Evolutionary conservation across 2,329 filamentous ascomycete species (phyloP), one percentile per base, ranked within the genome.

Genomic region (Sphaceloma murrayae): DNA sequence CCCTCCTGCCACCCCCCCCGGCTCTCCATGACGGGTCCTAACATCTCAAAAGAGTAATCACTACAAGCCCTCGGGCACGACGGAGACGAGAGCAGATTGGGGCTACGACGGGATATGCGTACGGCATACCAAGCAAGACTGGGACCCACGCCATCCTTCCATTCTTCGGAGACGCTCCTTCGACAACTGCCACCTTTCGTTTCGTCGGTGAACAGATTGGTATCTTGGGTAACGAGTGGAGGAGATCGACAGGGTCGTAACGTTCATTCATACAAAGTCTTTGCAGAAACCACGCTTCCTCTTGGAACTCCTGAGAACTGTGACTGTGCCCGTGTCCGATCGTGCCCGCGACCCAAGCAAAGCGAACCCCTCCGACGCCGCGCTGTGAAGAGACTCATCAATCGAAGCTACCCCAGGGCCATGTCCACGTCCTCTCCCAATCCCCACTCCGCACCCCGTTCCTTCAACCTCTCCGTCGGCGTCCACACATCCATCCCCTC

Each of bases 391-490:
- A 7, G 24, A 22, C 36, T 4, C 24, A 16, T 26, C 22, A 9
- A 5, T 16, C 3, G 5, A 7, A 5, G 11, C 24, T 16, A 60
- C 58, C 16, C 49, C 52, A 30, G 31, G 5, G 29, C 46, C 47
- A 49, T 49, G 34, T 38, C 48, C 16, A 51, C 49, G 40, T 51
- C 49, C 27, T 51, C 49, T 9, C 49, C 47, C 19, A 51, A 17
- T 10, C 49, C 49, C 49, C 49, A 51, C 27, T 51, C 49, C n/a
- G 47, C 47, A n/a, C 43, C 45, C 5, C 45, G 21, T 13, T 46
- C 36, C 36, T 47, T 51, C 18, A 51, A 29, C 13, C 45, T 31
- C 18, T 39, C 32, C 8, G 45, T 42, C 2, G 49, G 49, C 13
- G 49, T 48, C 34, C 43, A 42, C 1, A 46, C 29, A 45, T 47